Percentiles rank a stretch among this genome's conserved stretches.
Conservation (phyloP, 2,329 filamentous ascomycete species). For the Geosmithia morbida region DNA sequence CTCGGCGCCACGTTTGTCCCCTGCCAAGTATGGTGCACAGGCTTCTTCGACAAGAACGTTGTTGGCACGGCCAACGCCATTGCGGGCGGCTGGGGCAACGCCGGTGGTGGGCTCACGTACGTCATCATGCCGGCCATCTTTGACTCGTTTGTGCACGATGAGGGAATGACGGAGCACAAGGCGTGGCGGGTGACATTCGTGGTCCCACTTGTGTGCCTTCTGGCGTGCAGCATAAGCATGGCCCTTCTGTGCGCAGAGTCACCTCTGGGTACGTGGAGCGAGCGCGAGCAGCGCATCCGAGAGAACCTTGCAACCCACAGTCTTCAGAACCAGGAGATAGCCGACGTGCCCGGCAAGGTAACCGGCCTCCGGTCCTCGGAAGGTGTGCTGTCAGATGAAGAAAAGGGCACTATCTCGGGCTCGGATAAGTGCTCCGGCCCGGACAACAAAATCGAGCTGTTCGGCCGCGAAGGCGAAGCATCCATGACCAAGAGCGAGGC, state of each 20-base stretch:
- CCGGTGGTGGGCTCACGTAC: slow-evolving; percentile 76
- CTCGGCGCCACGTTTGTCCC: slow-evolving; percentile 68
- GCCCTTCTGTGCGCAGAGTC: slow-evolving; percentile 67
- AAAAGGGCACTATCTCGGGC: background rate
- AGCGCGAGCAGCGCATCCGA: slow-evolving; percentile 46
- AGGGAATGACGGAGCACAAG: slow-evolving; percentile 46
- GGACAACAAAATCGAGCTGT: background rate
- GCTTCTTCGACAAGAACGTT: slow-evolving; percentile 86
- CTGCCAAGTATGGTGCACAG: slow-evolving; percentile 86
- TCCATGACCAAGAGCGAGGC: slow-evolving; percentile 33
- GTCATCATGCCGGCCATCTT: slow-evolving; percentile 88
- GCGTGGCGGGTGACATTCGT: slow-evolving; percentile 80
- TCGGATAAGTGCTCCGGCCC: background rate
- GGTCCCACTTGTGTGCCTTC: slow-evolving; percentile 67
- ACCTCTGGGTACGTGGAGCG: slow-evolving; percentile 68
- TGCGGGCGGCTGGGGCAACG: slow-evolving; percentile 71
- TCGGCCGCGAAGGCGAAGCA: background rate
- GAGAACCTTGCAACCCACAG: slow-evolving; percentile 34
- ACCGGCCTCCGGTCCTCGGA: slow-evolving; percentile 21
- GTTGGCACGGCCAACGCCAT: slow-evolving; percentile 81
- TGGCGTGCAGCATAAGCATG: slow-evolving; percentile 50
- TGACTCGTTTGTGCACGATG: slow-evolving; percentile 51
- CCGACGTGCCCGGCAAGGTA: slow-evolving; percentile 34
- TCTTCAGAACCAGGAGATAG: slow-evolving; percentile 20
- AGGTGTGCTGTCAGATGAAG: slow-evolving; percentile 19